Evolutionary conservation across 73 alveolate species (phyloP).

Genomic region (Halteria grandinella): DNA sequence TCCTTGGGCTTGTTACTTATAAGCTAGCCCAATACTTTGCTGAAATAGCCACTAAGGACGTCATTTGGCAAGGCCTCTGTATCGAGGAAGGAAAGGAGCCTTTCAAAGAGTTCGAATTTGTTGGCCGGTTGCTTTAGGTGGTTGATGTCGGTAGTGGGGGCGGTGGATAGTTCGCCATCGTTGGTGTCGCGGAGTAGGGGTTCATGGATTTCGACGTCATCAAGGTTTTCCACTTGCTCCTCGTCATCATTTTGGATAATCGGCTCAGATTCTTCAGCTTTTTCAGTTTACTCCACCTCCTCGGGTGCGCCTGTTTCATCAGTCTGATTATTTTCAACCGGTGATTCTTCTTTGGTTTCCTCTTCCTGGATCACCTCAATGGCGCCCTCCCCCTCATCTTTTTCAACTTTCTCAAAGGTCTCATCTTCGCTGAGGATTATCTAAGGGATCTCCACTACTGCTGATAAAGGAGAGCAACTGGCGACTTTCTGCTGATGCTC

Average conservation of each 20-base stretch:
- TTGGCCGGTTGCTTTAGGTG: neutral
- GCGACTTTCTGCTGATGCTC: too few species aligned
- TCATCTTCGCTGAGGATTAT: too few species aligned
- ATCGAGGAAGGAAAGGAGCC: slow-evolving; percentile 48
- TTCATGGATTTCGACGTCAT: neutral
- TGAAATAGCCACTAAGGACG: slow-evolving; percentile 66
- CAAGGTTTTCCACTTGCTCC: slow-evolving; percentile 11
- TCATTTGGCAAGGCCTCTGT: slow-evolving; percentile 60
- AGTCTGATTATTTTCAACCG: neutral
- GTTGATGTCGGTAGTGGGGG: slow-evolving; percentile 10
- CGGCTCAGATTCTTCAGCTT: neutral
- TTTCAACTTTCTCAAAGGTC: too few species aligned
- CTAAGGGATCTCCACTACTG: too few species aligned
- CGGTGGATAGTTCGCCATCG: slow-evolving; percentile 23
- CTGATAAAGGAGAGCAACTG: too few species aligned
- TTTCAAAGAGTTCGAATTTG: slow-evolving; percentile 43
- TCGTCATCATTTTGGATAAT: too few species aligned
- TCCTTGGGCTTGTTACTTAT: slow-evolving; percentile 52
- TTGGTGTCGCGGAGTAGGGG: neutral
- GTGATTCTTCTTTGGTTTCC: too few species aligned
- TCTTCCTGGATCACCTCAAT: too few species aligned
- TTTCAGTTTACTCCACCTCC: neutral
- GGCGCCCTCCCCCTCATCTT: too few species aligned
- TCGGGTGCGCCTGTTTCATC: neutral
- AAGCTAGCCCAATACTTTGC: slow-evolving; percentile 49